Evolutionary conservation across 2,329 filamentous ascomycete species (phyloP), one percentile per base, ranked within the genome.

Genomic region (Penicillium sp.): DNA sequence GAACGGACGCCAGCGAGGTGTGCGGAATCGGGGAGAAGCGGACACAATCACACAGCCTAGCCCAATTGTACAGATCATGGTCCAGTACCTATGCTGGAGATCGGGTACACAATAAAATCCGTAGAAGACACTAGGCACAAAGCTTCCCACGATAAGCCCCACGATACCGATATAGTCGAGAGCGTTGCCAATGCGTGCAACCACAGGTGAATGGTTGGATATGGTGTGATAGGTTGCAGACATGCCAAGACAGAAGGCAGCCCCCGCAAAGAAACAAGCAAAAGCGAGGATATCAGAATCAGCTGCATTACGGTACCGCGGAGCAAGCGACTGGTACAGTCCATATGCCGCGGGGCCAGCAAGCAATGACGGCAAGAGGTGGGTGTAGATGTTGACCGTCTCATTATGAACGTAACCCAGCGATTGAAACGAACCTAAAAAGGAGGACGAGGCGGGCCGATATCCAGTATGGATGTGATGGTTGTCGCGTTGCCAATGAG

Each of bases 141-240:
- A 96, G 70, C 88, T 93, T 7, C 94, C 94, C 62, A 93, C 89
- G 55, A 97, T 97, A 62, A 99, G 77, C 45, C 87, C 84, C 29
- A 97, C 90, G 63, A 99, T 99, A 7, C 94, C 94, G 5, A 93
- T 84, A 70, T 99, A 97, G 70, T 99, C 94, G 53, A 97, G 77
- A 72, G 96, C 90, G 71, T 97, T 97, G 10, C 92, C 92, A 78
- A 91, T 89, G 58, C 84, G 86, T 2, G 88, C 86, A 13, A 97
- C 90, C 1, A 75, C 74, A 35, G 85, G 83, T 16, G 89, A 94
- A 72, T 99, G 94, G 62, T 97, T 96, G 19, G 81, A 85, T 44
- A 97, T 82, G 2, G 89, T 83, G 70, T 99, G 94, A 70, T 86
- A 99, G 2, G 87, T 89, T 5, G 91, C 88, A 63, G 88, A 91